A percentile compares a stretch with the other conserved stretches of the same genome.
These are phyloP conservation scores for Sporothrix luriei DNA, from an alignment of 2,329 filamentous ascomycete genomes.

Conservation along the genomic window DNA sequence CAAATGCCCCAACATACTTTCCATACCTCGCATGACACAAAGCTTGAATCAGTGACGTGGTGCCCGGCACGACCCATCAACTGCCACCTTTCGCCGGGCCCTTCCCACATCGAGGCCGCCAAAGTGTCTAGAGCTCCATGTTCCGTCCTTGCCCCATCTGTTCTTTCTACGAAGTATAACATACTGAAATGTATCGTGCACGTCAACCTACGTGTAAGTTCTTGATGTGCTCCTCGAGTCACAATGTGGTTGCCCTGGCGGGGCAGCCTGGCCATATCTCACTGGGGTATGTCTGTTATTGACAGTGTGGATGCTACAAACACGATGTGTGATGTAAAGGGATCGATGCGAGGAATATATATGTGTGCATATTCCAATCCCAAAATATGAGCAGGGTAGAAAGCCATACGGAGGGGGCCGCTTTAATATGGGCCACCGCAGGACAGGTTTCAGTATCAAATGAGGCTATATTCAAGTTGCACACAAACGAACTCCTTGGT, in stretches of 20 bases:
- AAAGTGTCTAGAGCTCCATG: not conserved
- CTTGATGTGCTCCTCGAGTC: conserved; percentile 4
- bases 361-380: not conserved
- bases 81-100: conserved; percentile 7
- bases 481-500: not conserved
- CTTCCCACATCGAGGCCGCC: not conserved
- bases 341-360: conserved; percentile 2
- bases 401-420: conserved; percentile 10
- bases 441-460: conserved; percentile 24
- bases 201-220: not conserved
- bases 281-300: not conserved
- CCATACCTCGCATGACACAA: not conserved
- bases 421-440: conserved; percentile 16
- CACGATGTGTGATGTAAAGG: conserved; percentile 20
- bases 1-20: not conserved
- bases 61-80: not conserved
- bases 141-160: no score
- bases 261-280: not conserved
- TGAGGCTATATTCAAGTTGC: conserved; percentile 26
- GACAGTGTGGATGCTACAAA: conserved; percentile 12
- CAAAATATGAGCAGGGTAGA: not conserved
- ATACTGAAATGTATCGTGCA: not conserved
- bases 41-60: not conserved
- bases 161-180: not conserved
- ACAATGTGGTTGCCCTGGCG: not conserved